These are phyloP conservation scores for Metrosideros polymorpha DNA, from an alignment of 441 rosid species.

Conservation along the genomic window DNA sequence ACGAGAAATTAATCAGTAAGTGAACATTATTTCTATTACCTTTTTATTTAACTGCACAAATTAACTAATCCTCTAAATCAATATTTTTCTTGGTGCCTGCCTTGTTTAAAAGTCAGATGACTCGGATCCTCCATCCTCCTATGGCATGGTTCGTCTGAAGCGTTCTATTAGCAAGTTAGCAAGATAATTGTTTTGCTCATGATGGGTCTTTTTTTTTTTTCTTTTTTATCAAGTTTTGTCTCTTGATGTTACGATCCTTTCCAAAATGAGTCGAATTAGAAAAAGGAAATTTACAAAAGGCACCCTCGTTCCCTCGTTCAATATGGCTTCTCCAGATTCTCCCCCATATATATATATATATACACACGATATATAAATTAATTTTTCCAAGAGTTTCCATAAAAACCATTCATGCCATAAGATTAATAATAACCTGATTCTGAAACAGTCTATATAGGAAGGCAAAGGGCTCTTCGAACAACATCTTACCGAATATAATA, in stretches of 20 bases:
- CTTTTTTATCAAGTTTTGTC: background rate
- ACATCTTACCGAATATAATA: background rate
- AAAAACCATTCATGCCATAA: background rate
- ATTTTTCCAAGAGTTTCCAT: background rate
- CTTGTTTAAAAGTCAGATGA: no score
- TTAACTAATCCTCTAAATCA: background rate
- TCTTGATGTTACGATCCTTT: background rate
- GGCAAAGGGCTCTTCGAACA: background rate
- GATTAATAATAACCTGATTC: background rate
- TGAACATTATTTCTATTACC: background rate
- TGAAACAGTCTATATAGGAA: background rate
- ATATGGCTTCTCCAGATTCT: background rate
- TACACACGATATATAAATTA: background rate
- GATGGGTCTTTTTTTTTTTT: background rate
- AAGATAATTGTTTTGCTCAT: background rate
- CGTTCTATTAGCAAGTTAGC: no score
- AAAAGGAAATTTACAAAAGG: background rate
- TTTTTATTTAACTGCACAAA: background rate
- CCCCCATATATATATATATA: background rate
- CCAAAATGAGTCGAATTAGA: background rate
- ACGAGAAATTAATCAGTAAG: background rate
- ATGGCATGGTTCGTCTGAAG: no score
- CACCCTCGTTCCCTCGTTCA: background rate
- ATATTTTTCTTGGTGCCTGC: no score
- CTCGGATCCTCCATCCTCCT: no score